Evolutionary conservation across 768 basidiomycete genomes (phyloP).

Genomic region (Tylopilus plumbeoviolaceoides): DNA sequence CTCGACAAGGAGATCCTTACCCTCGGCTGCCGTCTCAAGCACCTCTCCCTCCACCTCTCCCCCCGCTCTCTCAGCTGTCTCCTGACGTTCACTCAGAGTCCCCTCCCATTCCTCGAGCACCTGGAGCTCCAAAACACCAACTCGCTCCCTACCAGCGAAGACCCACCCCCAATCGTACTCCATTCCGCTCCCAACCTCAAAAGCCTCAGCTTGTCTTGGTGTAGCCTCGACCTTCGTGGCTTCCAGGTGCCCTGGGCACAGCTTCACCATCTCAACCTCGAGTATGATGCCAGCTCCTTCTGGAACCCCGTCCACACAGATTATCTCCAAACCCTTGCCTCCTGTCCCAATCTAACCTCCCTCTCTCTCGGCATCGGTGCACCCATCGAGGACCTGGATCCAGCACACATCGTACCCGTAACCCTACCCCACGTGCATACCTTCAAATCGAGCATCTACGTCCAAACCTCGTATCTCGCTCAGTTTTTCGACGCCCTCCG

Average conservation of each 20-base stretch:
- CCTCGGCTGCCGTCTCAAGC: conserved; percentile 19
- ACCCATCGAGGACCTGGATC: conserved; percentile 14
- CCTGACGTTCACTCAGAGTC: conserved; percentile 26
- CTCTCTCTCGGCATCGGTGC: conserved; percentile 28
- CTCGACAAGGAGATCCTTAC: conserved; percentile 29
- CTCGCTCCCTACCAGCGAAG: conserved; percentile 21
- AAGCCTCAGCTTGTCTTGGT: conserved; percentile 27
- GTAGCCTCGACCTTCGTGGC: conserved; percentile 22
- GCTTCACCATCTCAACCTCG: conserved; percentile 25
- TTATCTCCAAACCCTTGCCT: conserved; percentile 21
- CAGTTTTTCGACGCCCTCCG: conserved; percentile 26
- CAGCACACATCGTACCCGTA: conserved; percentile 14
- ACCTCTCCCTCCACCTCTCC: conserved; percentile 20
- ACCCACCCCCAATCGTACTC: conserved; percentile 22
- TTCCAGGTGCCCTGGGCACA: conserved; percentile 30
- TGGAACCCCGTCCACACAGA: conserved; percentile 30
- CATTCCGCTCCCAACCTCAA: conserved; percentile 27
- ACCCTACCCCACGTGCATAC: conserved; percentile 27
- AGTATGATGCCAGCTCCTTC: conserved; percentile 25
- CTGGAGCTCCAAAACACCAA: conserved; percentile 27
- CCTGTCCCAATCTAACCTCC: conserved; percentile 25
- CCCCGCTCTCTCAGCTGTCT: conserved; percentile 23
- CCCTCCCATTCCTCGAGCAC: conserved; percentile 21
- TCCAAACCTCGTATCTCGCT: conserved; percentile 23
- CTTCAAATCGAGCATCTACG: conserved; percentile 24